These are phyloP conservation scores for Dispira simplex DNA, from an alignment of 192 early-diverging fungal species.

Conservation along the genomic window DNA sequence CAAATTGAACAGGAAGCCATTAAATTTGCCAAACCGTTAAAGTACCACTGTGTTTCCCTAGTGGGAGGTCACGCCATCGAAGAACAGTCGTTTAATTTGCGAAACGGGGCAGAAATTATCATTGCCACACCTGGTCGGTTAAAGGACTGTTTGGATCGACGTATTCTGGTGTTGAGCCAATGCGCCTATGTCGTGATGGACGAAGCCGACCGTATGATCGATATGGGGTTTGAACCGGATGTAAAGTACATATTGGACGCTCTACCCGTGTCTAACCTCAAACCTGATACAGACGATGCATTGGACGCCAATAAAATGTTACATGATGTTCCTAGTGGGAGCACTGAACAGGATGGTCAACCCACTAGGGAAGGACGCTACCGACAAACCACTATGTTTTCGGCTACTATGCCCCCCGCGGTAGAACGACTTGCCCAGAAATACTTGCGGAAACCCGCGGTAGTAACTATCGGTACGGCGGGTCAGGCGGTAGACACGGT, in stretches of 20 bases:
- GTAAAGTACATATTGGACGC: constrained; percentile 94
- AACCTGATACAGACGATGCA: constrained; percentile 64
- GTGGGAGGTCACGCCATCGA: constrained; percentile 79
- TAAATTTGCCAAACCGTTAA: constrained; percentile 80
- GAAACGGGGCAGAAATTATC: constrained; percentile 87
- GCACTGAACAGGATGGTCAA: background rate
- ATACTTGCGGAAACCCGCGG: constrained; percentile 81
- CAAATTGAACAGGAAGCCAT: constrained; percentile 90
- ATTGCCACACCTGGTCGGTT: constrained; percentile 98
- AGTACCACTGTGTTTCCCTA: constrained; percentile 70
- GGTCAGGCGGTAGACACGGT: constrained; percentile 95
- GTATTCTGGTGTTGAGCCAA: constrained; percentile 81
- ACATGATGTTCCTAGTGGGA: background rate
- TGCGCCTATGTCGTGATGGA: constrained; percentile 99
- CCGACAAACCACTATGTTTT: constrained; percentile 98
- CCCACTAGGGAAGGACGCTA: constrained; percentile 23
- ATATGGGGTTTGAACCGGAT: constrained; percentile 89
- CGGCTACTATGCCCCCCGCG: constrained; percentile 92
- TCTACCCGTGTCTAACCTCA: constrained; percentile 78
- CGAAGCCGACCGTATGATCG: constrained; percentile 94
- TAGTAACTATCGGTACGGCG: constrained; percentile 90
- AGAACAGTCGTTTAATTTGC: constrained; percentile 76
- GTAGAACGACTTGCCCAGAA: constrained; percentile 90
- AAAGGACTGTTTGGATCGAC: constrained; percentile 77
- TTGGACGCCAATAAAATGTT: constrained; percentile 34